phyloP scores from a whole-genome alignment of 352 stramenopile genomes.

The Thalassiosira ordinaria region DNA sequence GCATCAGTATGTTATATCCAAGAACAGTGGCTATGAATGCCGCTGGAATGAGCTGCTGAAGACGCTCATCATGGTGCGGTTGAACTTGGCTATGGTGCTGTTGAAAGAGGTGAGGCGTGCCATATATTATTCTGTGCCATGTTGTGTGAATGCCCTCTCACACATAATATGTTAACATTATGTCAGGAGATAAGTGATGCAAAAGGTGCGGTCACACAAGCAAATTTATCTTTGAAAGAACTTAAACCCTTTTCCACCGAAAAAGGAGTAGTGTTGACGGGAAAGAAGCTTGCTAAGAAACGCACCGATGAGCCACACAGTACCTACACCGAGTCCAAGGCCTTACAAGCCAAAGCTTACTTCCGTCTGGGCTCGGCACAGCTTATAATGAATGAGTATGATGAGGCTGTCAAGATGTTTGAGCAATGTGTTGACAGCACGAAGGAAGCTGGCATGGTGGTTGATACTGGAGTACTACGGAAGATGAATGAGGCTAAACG shows the following conservation, averaged over 20 bases:
- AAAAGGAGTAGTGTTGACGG: constrained; percentile 59
- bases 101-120: constrained; percentile 42
- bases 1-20: constrained; percentile 41
- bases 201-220: constrained; percentile 61
- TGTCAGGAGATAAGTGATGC: constrained; percentile 40
- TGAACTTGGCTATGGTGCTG: constrained; percentile 73
- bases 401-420: constrained; percentile 65
- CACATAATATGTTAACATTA: no score
- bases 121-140: no score
- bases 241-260: constrained; percentile 67
- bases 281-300: constrained; percentile 52
- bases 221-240: constrained; percentile 63
- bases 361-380: constrained; percentile 78
- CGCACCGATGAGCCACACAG: constrained; percentile 50
- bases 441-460: constrained; percentile 39
- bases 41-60: constrained; percentile 64
- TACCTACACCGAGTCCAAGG: constrained; percentile 62
- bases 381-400: constrained; percentile 58
- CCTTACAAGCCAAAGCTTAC: constrained; percentile 76
- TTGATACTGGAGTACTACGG: constrained; percentile 63
- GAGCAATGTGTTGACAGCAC: constrained; percentile 61
- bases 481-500: constrained; percentile 71
- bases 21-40: constrained; percentile 53
- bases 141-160: no score
- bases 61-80: constrained; percentile 63